A percentile compares a stretch with the other conserved stretches of the same genome.
These are phyloP conservation scores for Neurospora tetraspora DNA, from an alignment of 495 filamentous ascomycete species.

Conservation along the genomic window DNA sequence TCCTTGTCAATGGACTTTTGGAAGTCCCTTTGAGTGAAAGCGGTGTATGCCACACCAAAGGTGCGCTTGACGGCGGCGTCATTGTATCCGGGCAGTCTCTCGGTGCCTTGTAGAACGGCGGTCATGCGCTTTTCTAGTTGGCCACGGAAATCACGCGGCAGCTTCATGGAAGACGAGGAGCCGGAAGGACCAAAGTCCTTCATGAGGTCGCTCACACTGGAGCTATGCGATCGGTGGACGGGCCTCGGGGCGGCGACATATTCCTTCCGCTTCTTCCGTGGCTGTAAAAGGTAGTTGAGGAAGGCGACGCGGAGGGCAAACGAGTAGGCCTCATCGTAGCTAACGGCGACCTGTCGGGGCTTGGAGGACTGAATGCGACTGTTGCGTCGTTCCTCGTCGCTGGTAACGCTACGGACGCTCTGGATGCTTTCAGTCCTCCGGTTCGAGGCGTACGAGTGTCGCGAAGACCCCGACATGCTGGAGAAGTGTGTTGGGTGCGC, in stretches of 20 bases:
- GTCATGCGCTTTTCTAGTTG: slow-evolving; percentile 67
- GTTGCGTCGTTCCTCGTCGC: slow-evolving; percentile 23
- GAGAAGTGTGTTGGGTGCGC: background rate
- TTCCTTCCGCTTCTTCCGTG: slow-evolving; percentile 76
- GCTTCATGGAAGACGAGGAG: slow-evolving; percentile 31
- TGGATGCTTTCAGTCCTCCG: too few species aligned
- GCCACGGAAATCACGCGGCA: slow-evolving; percentile 48
- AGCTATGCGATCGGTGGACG: slow-evolving; percentile 53
- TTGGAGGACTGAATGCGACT: slow-evolving; percentile 23
- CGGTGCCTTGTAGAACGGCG: slow-evolving; percentile 66
- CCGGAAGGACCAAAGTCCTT: slow-evolving; percentile 39
- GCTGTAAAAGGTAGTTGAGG: slow-evolving; percentile 86
- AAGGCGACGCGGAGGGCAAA: slow-evolving; percentile 87
- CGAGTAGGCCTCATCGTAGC: slow-evolving; percentile 69
- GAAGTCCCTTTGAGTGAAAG: slow-evolving; percentile 69
- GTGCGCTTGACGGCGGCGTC: slow-evolving; percentile 83
- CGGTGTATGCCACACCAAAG: slow-evolving; percentile 70
- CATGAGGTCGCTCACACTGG: slow-evolving; percentile 57
- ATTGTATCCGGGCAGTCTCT: slow-evolving; percentile 65
- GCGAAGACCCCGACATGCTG: slow-evolving; percentile 36
- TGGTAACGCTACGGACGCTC: slow-evolving; percentile 14
- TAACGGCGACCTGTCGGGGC: slow-evolving; percentile 30
- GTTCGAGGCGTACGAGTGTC: slow-evolving; percentile 26
- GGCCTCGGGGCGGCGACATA: slow-evolving; percentile 59
- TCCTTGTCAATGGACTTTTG: slow-evolving; percentile 87